Evolutionary conservation across 495 filamentous ascomycete genomes (phyloP), one percentile per base, ranked within the genome.

Genomic region (Talaromyces stipitatus): DNA sequence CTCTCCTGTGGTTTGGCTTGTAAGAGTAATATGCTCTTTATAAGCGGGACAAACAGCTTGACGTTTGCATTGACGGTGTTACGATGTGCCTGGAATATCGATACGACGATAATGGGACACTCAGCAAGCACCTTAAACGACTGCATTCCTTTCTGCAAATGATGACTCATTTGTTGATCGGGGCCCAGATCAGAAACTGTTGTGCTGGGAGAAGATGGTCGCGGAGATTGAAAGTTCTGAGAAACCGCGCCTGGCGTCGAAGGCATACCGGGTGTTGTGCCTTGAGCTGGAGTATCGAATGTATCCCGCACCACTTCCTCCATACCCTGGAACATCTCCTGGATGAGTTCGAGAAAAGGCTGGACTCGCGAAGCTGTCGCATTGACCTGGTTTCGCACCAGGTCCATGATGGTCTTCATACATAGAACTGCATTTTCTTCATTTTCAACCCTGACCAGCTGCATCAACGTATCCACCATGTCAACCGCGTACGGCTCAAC

Each of bases 111-210:
- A 58, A 99, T 99, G 1, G 95, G 95, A 60, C 92, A 97, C 68
- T 99, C 95, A 0, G 92, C 89, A 14, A 97, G 81, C 30, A 99
- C 95, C 70, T 97, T 99, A 80, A 99, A 99, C 4, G 92, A 97
- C 70, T 96, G 88, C 92, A 97, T 96, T 16, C 95, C 94, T 66
- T 87, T 91, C 38, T 90, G 72, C 23, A 97, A 71, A 23, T 86
- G 84, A 56, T 92, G 85, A 26, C 83, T 86, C 52, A 88, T 81
- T 69, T 92, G 91, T 60, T 92, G 89, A 61, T 94, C 91, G 10
- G 82, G 77, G 11, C 82, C 85, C 10, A 92, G 74, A 52, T 97
- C 92, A 36, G 85, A 78, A 9, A 80, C 81, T 3, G 90, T 85
- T 4, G 90, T 86, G 12, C 90, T 84, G 26, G 95, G 95, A 10